Conservation (phyloP, 2,329 filamentous ascomycete genomes). For the Fusarium euwallaceae region DNA sequence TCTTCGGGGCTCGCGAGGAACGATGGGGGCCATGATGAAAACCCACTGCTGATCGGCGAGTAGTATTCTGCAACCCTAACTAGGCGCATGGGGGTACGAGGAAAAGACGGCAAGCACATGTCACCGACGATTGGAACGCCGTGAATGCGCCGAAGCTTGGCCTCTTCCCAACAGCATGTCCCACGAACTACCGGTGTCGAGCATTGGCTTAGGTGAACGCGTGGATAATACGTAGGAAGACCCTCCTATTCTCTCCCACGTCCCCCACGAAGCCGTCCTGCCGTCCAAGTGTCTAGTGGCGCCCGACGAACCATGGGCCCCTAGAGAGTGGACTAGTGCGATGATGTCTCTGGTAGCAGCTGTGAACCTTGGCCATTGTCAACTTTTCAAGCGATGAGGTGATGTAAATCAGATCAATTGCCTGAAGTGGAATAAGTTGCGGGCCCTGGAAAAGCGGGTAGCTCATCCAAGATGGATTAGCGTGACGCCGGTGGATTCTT, state of each 20-base stretch:
- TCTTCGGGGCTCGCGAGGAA: not conserved
- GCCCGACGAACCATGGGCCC: not conserved
- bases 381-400: not conserved
- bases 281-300: not conserved
- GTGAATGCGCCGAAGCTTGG: not conserved
- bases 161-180: not conserved
- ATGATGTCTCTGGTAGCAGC: not conserved
- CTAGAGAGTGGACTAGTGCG: not conserved
- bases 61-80: not conserved
- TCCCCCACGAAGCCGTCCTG: constrained; percentile 2
- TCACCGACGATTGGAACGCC: not conserved
- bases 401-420: constrained; percentile 3
- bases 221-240: not conserved
- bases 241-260: constrained; percentile 1
- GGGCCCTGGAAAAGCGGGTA: not conserved
- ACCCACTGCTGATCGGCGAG: not conserved
- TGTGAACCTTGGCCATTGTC: not conserved
- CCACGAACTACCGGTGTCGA: not conserved
- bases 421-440: not conserved
- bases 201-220: not conserved
- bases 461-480: not conserved
- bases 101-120: not conserved
- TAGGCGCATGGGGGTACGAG: not conserved
- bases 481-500: not conserved
- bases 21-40: not conserved